Evolutionary conservation across 2,329 filamentous ascomycete genomes (phyloP).

Genomic region (Aureobasidium sp.): DNA sequence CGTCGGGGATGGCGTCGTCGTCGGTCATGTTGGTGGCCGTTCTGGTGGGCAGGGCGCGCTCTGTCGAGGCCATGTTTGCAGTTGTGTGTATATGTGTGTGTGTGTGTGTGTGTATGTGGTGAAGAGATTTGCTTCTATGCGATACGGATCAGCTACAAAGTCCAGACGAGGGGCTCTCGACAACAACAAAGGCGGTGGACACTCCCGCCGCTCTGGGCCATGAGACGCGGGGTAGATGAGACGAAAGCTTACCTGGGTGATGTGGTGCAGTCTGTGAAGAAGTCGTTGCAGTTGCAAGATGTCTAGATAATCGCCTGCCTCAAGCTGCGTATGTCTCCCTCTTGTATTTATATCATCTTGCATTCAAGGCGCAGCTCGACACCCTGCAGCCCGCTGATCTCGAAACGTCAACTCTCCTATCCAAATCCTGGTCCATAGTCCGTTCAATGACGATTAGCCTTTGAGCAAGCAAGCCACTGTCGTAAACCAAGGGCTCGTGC

Average conservation of each 20-base stretch:
- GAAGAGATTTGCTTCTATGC: not conserved
- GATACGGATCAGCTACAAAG: not conserved
- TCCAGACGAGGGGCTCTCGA: not conserved
- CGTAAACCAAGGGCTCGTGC: not conserved
- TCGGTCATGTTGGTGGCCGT: constrained; percentile 26
- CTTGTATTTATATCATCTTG: not conserved
- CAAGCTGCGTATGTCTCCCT: too few relatives aligned
- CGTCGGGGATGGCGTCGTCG: constrained; percentile 39
- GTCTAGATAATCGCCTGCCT: not conserved
- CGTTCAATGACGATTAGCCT: constrained; percentile 1
- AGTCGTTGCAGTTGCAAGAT: not conserved
- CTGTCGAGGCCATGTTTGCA: not conserved
- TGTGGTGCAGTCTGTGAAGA: not conserved
- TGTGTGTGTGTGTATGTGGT: not conserved
- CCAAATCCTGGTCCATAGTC: not conserved
- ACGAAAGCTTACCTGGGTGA: not conserved
- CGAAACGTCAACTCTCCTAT: not conserved
- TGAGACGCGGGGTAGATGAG: not conserved
- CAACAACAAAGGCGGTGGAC: not conserved
- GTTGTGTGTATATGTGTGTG: not conserved
- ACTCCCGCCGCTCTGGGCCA: not conserved
- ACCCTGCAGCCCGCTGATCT: not conserved
- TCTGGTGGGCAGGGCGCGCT: constrained; percentile 22
- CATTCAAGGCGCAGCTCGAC: not conserved
- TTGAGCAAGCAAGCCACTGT: constrained; percentile 1